Base-by-base conservation (phyloP, 2,329 filamentous ascomycete genomes). In the Colletotrichum nymphaeae region DNA sequence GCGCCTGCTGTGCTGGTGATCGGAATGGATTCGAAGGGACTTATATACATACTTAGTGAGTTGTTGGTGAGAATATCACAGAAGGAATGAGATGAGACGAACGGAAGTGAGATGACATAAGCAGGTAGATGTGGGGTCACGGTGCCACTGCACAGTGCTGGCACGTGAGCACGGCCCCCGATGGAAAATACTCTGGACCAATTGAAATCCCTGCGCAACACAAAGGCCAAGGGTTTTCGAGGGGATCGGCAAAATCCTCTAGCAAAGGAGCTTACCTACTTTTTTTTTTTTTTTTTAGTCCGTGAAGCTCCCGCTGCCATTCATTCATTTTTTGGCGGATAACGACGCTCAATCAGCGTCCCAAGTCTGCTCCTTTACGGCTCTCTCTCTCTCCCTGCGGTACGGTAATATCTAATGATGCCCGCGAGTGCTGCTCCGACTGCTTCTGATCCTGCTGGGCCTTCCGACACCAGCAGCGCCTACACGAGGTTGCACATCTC, bases 401-500 rank as follows among this genome's bases (percentile, higher is more conserved):
- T 42, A 2, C 69, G 52, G 19, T 65, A 74, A 71, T 67, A 56
- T 67, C 66, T 62, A 63, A 75, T 63, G 66, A 66, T 63, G 70
- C 62, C 60, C 28, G 6, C 67, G 49, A 63, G 57, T 35, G n/a
- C 11, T 56, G 55, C 52, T 12, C 52, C 49, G 42, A 24, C 60
- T 64, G 63, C 63, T 26, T 30, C 35, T 12, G 37, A 66, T 16
- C 37, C 57, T 63, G 63, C 73, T 63, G 69, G 32, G 19, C 56
- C 67, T 42, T 53, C 69, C 65, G 60, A 73, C 55, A 60, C 59
- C 69, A 70, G 75, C 56, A 75, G 75, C 67, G 71, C 78, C 37
- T 86, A 85, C 78, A 86, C 84, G 46, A 90, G 95, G 77, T 89
- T 99, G 66, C 95, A 99, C 84, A 97, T 99, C 78, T 93, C 94